Evolutionary conservation across 1,284 basidiomycete genomes (phyloP), one percentile per base, ranked within the genome.

Genomic region (Fistulinella staudtii): DNA sequence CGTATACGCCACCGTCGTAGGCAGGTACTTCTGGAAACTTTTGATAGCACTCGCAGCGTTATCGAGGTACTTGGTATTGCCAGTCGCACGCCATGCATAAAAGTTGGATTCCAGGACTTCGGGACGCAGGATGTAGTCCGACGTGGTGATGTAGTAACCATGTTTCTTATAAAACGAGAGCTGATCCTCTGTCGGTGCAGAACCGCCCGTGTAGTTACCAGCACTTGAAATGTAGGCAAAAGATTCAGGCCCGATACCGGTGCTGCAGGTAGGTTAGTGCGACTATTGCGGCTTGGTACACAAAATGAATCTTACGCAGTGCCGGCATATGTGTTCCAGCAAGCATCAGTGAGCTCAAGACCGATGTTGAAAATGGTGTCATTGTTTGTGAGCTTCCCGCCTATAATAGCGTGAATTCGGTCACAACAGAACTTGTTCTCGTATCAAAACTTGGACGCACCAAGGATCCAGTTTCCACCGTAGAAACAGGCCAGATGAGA

Each of bases 31-130:
- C 50, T 75, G 55, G 57, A 60, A 79, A 46, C 69, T 71, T 46
- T 73, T 44, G 53, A 58, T 62, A 27, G 60, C 70, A 43, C 46
- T 67, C 44, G 49, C 59, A 15, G 68, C 70, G 15, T 68, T 64
- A 35, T 71, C 50, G 30, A 69, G 61, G 51, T 71, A 74, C 49
- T 69, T 69, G 23, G 52, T 49, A 48, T 74, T 69, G 1, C 84
- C 85, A 0, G 82, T 85, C n/a, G 72, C 74, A 27, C 85, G 75
- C 75, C 76, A 87, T 4, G 84, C 84, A 51, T 85, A 84, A 68
- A 87, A 87, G 67, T 87, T 88, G 42, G 78, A 82, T 61, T 88
- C 85, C 14, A 88, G 73, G 22, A 87, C 83, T 64, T 85, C 82
- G 4, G 82, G 81, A 34, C 85, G 79, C 33, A 81, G 67, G 53